Conservation (phyloP, 805 yeast genomes). For the Priceomyces castillae region DNA sequence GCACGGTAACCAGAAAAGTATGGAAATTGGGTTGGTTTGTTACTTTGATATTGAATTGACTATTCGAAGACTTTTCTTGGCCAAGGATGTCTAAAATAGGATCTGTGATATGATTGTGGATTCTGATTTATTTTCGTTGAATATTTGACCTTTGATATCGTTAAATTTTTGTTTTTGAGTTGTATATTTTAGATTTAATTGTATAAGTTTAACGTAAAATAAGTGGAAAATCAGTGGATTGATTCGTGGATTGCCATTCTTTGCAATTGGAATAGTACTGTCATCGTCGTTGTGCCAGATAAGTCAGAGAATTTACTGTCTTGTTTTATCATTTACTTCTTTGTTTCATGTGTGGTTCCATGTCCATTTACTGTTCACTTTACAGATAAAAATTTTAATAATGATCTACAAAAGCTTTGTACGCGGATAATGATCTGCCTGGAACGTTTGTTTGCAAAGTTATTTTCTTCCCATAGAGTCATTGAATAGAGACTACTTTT, state of each 20-base stretch:
- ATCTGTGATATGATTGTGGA: not conserved
- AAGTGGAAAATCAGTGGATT: slow-evolving; percentile 9
- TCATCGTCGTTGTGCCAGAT: not conserved
- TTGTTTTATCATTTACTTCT: not conserved
- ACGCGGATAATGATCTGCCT: no score
- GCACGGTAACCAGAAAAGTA: not conserved
- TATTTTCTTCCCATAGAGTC: not conserved
- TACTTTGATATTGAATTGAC: not conserved
- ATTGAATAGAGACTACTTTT: not conserved
- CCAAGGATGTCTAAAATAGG: not conserved
- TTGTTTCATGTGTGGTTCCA: not conserved
- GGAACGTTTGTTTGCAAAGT: no score
- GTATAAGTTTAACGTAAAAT: slow-evolving; percentile 8
- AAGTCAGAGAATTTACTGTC: not conserved
- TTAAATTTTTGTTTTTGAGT: slow-evolving; percentile 6
- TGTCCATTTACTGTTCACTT: not conserved
- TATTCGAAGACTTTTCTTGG: not conserved
- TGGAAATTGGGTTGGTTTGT: not conserved
- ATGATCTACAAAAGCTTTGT: not conserved
- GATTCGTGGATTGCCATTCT: slow-evolving; percentile 8
- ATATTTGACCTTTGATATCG: slow-evolving; percentile 3
- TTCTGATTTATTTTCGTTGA: not conserved
- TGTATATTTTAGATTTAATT: slow-evolving; percentile 12
- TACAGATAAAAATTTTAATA: not conserved
- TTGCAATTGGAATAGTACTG: not conserved